Percentiles rank a stretch among this genome's conserved stretches.
Conservation (phyloP, 495 filamentous ascomycete species). For the Cudoniella acicularis region DNA sequence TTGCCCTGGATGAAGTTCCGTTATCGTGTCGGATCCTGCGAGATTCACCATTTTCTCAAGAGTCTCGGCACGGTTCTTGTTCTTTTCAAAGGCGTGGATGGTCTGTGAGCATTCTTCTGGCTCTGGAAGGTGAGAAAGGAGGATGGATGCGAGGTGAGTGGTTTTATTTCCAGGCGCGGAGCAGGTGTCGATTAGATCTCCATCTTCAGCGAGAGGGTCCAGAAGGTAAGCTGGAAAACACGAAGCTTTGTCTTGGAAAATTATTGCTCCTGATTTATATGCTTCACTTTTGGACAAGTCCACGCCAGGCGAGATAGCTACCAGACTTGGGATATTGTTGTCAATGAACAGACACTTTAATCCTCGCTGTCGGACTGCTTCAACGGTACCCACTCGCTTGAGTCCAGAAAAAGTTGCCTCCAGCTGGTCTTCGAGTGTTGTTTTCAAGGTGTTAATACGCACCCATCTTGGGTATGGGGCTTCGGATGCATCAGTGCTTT, state of each 20-base stretch:
- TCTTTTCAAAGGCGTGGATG: constrained; percentile 70
- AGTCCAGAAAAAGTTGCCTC: constrained; percentile 63
- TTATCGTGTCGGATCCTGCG: constrained; percentile 63
- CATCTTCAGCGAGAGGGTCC: constrained; percentile 53
- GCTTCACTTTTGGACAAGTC: constrained; percentile 67
- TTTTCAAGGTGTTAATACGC: constrained; percentile 76
- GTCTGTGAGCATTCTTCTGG: constrained; percentile 28
- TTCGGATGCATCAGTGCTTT: constrained; percentile 9
- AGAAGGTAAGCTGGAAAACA: constrained; percentile 91
- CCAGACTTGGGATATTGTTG: constrained; percentile 71
- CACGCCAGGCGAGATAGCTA: constrained; percentile 66
- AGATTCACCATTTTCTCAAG: constrained; percentile 76
- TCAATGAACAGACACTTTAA: constrained; percentile 55
- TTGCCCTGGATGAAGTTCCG: constrained; percentile 61
- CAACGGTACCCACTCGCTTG: constrained; percentile 44
- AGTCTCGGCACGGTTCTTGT: constrained; percentile 60
- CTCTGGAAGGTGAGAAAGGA: constrained; percentile 35
- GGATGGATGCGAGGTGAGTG: constrained; percentile 80
- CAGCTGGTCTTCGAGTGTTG: constrained; percentile 64
- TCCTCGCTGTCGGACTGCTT: constrained; percentile 31
- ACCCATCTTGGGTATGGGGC: constrained; percentile 75
- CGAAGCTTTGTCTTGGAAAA: constrained; percentile 93
- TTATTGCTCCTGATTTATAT: constrained; percentile 72
- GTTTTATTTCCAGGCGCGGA: constrained; percentile 97
- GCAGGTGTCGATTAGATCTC: constrained; percentile 82